A percentile compares a stretch with the other conserved stretches of the same genome.
Conservation (phyloP, 2,329 filamentous ascomycete genomes). For the Sclerotinia nivalis region DNA sequence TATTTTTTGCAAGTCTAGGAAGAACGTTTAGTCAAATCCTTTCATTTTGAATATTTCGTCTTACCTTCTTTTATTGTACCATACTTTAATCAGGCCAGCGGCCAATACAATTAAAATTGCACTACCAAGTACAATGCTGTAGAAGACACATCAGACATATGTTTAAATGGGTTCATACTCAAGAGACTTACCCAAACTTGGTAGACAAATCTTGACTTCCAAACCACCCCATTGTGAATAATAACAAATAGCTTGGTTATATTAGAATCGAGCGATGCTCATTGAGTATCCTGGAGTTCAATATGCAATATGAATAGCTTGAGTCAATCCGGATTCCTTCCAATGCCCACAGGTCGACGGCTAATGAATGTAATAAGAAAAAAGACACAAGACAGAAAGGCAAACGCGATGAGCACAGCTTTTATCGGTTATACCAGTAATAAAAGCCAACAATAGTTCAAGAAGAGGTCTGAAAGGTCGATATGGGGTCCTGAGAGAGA, state of each 20-base stretch:
- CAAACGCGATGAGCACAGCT: conserved; percentile 5
- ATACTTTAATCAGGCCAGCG: conserved; percentile 14
- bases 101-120: conserved; percentile 6
- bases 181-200: conserved; percentile 21
- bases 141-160: background rate
- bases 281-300: background rate
- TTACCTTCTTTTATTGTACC: conserved; percentile 21
- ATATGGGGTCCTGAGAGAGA: background rate
- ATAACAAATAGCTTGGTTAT: conserved; percentile 10
- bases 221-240: conserved; percentile 24
- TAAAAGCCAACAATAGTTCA: background rate
- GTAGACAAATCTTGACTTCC: conserved; percentile 15
- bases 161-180: background rate
- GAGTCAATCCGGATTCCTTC: background rate
- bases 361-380: conserved; percentile 9
- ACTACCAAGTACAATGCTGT: conserved; percentile 19
- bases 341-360: background rate
- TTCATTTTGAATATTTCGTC: background rate
- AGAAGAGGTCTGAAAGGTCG: conserved; percentile 7
- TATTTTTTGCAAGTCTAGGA: conserved; percentile 22
- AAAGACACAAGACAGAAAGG: conserved; percentile 1
- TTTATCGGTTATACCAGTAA: conserved; percentile 10
- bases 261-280: background rate
- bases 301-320: background rate
- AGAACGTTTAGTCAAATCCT: conserved; percentile 1